Evolutionary conservation across 169 alveolate genomes (phyloP).

Genomic region (Plasmodium vivax): DNA sequence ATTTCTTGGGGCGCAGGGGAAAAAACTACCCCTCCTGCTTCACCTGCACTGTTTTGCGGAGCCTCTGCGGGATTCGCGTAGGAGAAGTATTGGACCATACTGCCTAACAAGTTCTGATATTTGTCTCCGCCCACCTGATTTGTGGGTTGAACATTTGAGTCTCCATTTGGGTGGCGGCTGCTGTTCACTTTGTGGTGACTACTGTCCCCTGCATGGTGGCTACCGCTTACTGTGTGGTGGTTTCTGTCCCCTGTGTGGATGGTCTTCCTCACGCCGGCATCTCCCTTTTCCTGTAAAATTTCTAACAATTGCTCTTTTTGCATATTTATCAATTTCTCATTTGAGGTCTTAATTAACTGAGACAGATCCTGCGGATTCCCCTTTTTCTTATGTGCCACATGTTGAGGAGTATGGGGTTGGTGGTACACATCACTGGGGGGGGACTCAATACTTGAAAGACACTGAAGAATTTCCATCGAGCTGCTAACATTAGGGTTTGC

Average conservation of each 20-base stretch:
- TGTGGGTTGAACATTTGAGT: not conserved
- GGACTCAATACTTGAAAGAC: not conserved
- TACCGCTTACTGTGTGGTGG: not conserved
- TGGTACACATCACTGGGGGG: not conserved
- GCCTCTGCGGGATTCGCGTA: not conserved
- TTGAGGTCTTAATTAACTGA: slow-evolving; percentile 25
- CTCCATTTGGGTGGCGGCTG: not conserved
- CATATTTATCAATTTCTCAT: slow-evolving; percentile 31
- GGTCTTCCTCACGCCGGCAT: not conserved
- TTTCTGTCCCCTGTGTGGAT: not conserved
- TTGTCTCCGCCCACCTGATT: slow-evolving; percentile 8
- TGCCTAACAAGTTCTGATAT: slow-evolving; percentile 7
- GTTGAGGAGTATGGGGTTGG: slow-evolving; percentile 1
- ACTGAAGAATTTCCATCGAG: not conserved
- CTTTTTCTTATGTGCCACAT: not conserved
- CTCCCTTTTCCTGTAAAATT: slow-evolving; percentile 25
- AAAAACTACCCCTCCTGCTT: not conserved
- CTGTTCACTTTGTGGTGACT: not conserved
- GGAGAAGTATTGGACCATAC: not conserved
- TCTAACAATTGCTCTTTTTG: slow-evolving; percentile 51
- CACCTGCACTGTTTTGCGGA: not conserved
- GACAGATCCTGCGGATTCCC: not conserved
- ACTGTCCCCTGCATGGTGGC: no score
- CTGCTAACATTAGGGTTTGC: not conserved
- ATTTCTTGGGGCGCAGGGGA: slow-evolving; percentile 14